These are phyloP conservation scores for Oryza australiensis DNA, from an alignment of 176 grass and related monocot species.

Conservation along the genomic window DNA sequence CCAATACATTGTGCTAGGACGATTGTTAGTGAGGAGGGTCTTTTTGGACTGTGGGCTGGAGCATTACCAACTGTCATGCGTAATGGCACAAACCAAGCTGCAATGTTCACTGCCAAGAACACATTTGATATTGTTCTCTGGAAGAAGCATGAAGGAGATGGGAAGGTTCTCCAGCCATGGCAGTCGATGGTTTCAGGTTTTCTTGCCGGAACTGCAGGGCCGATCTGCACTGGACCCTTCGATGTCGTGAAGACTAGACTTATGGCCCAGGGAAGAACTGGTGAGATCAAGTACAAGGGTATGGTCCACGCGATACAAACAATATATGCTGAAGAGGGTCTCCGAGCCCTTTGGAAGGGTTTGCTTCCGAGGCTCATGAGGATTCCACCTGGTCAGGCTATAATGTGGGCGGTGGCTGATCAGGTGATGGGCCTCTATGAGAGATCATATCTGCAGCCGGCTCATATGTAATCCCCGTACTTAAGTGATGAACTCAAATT, in stretches of 20 bases:
- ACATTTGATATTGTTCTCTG: slow-evolving; percentile 80
- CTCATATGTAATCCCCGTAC: slow-evolving; percentile 40
- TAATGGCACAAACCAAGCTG: slow-evolving; percentile 96
- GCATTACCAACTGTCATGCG: slow-evolving; percentile 92
- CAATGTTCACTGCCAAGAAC: slow-evolving; percentile 97
- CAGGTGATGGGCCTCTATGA: slow-evolving; percentile 95
- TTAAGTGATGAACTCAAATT: slow-evolving; percentile 24
- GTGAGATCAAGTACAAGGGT: slow-evolving; percentile 75
- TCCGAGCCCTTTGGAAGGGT: slow-evolving; percentile 82
- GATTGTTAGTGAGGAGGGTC: slow-evolving; percentile 77
- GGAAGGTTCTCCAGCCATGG: slow-evolving; percentile 82
- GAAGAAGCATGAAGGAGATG: slow-evolving; percentile 93
- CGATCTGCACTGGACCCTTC: slow-evolving; percentile 86
- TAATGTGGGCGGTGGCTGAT: slow-evolving; percentile 96
- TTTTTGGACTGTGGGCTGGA: slow-evolving; percentile 83
- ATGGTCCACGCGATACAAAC: slow-evolving; percentile 81
- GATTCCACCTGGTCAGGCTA: slow-evolving; percentile 98
- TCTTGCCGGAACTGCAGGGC: slow-evolving; percentile 90
- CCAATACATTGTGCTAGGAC: slow-evolving; percentile 81
- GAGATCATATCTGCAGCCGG: slow-evolving; percentile 48
- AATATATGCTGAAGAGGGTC: slow-evolving; percentile 79
- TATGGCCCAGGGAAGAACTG: slow-evolving; percentile 84
- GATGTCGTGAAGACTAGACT: slow-evolving; percentile 93
- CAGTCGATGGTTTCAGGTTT: slow-evolving; percentile 98
- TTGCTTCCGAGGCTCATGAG: slow-evolving; percentile 97